These are phyloP conservation scores for Microbotryum intermedium DNA, from an alignment of 1,284 basidiomycete species.

Conservation along the genomic window DNA sequence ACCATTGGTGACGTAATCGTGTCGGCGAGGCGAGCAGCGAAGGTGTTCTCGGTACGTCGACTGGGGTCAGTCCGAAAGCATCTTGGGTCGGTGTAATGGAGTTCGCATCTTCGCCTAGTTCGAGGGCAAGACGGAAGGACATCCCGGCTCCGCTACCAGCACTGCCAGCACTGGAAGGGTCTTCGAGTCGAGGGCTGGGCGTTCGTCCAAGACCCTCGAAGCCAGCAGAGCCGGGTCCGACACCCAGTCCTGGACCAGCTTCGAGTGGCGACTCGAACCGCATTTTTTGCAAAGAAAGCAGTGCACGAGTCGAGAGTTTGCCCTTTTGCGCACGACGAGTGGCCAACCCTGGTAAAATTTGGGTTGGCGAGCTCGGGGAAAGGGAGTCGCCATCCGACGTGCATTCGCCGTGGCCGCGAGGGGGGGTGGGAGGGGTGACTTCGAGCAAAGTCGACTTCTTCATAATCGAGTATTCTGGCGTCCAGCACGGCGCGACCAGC, in stretches of 20 bases:
- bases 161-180: too few relatives aligned
- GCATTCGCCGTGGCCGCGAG: not conserved
- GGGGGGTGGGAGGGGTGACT: not conserved
- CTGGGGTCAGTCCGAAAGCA: too few relatives aligned
- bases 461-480: not conserved
- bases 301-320: conserved; percentile 21
- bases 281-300: conserved; percentile 23
- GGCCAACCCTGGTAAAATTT: conserved; percentile 8
- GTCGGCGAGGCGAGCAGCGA: not conserved
- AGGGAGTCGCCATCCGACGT: not conserved
- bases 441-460: not conserved
- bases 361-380: not conserved
- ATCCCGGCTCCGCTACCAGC: conserved; percentile 1
- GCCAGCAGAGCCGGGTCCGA: conserved; percentile 22
- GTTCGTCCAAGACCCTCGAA: conserved; percentile 12
- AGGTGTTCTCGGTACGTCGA: too few relatives aligned
- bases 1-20: not conserved
- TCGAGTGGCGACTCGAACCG: conserved; percentile 19
- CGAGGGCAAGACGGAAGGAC: conserved; percentile 5
- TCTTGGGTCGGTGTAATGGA: too few relatives aligned
- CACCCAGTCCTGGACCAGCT: conserved; percentile 21
- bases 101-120: not conserved
- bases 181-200: too few relatives aligned
- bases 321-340: conserved; percentile 19
- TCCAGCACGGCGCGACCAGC: too few relatives aligned